Conservation (phyloP, 495 filamentous ascomycete species). For the Penicillium pancosmium region DNA sequence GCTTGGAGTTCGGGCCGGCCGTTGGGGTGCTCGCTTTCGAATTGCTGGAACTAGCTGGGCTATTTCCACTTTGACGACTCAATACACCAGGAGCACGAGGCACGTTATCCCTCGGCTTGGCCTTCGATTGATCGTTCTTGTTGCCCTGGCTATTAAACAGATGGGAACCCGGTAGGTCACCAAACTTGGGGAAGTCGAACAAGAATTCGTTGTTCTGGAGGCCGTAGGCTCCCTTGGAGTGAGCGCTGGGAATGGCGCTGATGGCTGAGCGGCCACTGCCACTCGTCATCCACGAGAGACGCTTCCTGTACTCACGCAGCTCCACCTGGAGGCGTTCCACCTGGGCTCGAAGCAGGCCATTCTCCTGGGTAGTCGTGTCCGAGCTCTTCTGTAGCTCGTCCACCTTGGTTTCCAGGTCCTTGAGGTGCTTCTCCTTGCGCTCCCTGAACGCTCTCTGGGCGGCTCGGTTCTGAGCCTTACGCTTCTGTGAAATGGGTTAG, state of each 20-base stretch:
- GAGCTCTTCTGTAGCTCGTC: slow-evolving; percentile 88
- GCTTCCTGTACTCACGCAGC: slow-evolving; percentile 86
- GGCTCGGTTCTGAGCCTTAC: slow-evolving; percentile 97
- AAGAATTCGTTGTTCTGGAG: slow-evolving; percentile 81
- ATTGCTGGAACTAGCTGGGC: slow-evolving; percentile 8
- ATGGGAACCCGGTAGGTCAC: slow-evolving; percentile 69
- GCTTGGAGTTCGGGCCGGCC: slow-evolving; percentile 1
- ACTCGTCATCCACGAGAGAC: slow-evolving; percentile 63
- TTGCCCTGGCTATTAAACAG: slow-evolving; percentile 49
- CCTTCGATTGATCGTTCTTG: slow-evolving; percentile 38
- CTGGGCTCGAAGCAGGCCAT: slow-evolving; percentile 78
- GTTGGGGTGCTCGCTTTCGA: slow-evolving; percentile 16
- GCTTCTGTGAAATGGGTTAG: slow-evolving; percentile 74
- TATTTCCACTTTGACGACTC: slow-evolving; percentile 23
- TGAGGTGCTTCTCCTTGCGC: slow-evolving; percentile 96
- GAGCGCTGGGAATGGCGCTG: slow-evolving; percentile 41
- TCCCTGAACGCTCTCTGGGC: slow-evolving; percentile 97
- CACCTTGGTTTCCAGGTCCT: slow-evolving; percentile 94
- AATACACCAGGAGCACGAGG: slow-evolving; percentile 38
- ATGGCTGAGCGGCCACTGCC: slow-evolving; percentile 53
- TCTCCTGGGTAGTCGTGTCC: slow-evolving; percentile 81
- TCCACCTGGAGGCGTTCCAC: slow-evolving; percentile 87
- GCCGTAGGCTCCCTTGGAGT: slow-evolving; percentile 44
- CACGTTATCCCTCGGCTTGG: slow-evolving; percentile 23
- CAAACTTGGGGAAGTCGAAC: slow-evolving; percentile 95